These are phyloP conservation scores for Glycyrrhiza uralensis DNA, from an alignment of 306 rosid species.

Conservation along the genomic window DNA sequence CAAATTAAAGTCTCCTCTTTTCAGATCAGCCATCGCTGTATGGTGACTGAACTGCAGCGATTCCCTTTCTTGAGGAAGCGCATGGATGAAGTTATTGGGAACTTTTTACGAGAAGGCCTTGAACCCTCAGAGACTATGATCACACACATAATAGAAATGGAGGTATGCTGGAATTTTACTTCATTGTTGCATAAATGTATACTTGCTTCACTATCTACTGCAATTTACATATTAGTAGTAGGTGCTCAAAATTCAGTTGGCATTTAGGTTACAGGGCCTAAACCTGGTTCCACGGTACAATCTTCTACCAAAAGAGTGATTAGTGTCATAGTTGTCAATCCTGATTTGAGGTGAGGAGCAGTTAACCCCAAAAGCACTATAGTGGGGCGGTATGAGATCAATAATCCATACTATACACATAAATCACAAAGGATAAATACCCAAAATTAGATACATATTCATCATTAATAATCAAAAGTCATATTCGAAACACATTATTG, in stretches of 20 bases:
- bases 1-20: conserved; percentile 13
- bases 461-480: neutral
- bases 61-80: conserved; percentile 85
- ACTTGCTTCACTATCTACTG: neutral
- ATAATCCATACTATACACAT: neutral
- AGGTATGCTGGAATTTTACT: conserved; percentile 48
- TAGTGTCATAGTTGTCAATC: neutral
- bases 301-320: neutral
- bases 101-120: conserved; percentile 87
- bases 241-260: conserved; percentile 10
- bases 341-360: neutral
- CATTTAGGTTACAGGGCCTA: neutral
- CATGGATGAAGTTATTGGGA: conserved; percentile 88
- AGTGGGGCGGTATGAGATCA: neutral
- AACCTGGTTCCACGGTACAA: neutral
- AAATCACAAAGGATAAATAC: neutral
- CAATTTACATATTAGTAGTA: neutral
- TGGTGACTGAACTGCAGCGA: conserved; percentile 77
- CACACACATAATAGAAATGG: conserved; percentile 84
- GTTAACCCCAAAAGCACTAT: neutral
- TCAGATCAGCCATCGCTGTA: conserved; percentile 88
- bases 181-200: neutral
- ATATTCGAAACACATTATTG: neutral
- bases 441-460: neutral
- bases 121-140: conserved; percentile 91